phyloP scores from a whole-genome alignment of 2,329 filamentous ascomycete species.

The Arthrinium puccinioides region DNA sequence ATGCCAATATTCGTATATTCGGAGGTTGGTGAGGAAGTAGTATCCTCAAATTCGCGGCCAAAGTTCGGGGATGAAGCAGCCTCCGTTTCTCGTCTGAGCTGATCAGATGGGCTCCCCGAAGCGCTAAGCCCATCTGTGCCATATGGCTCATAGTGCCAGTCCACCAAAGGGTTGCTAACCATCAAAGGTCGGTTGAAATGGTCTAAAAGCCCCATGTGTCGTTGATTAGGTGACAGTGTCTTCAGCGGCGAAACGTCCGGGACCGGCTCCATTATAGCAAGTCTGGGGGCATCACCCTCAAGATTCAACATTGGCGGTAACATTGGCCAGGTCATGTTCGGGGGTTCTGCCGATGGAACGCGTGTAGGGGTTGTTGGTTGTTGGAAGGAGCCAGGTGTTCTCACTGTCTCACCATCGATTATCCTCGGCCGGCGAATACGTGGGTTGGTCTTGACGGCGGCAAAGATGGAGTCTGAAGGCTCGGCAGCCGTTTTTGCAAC shows the following conservation, averaged over 20 bases:
- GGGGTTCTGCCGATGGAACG: not conserved
- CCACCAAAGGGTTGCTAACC: slow-evolving; percentile 18
- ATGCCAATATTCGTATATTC: too few species aligned
- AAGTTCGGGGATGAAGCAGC: slow-evolving; percentile 15
- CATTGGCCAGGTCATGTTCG: slow-evolving; percentile 9
- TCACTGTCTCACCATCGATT: slow-evolving; percentile 2
- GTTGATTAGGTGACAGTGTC: slow-evolving; percentile 9
- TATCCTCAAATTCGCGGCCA: too few species aligned
- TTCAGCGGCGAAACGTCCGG: slow-evolving; percentile 18
- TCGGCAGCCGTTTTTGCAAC: not conserved
- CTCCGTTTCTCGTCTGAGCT: slow-evolving; percentile 19
- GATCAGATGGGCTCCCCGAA: slow-evolving; percentile 22
- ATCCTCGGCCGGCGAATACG: slow-evolving; percentile 38
- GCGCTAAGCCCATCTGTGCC: slow-evolving; percentile 13
- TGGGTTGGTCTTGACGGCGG: slow-evolving; percentile 42
- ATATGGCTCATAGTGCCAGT: slow-evolving; percentile 14
- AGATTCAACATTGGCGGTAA: slow-evolving; percentile 17
- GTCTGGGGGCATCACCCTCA: slow-evolving; percentile 13
- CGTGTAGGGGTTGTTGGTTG: not conserved
- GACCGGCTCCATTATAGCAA: slow-evolving; percentile 18
- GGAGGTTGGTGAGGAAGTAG: too few species aligned
- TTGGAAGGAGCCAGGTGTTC: not conserved
- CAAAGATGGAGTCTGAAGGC: slow-evolving; percentile 35
- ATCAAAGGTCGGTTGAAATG: slow-evolving; percentile 18
- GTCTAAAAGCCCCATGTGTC: slow-evolving; percentile 11